These are phyloP conservation scores for Mycena indigotica DNA, from an alignment of 768 basidiomycete species.

Conservation along the genomic window DNA sequence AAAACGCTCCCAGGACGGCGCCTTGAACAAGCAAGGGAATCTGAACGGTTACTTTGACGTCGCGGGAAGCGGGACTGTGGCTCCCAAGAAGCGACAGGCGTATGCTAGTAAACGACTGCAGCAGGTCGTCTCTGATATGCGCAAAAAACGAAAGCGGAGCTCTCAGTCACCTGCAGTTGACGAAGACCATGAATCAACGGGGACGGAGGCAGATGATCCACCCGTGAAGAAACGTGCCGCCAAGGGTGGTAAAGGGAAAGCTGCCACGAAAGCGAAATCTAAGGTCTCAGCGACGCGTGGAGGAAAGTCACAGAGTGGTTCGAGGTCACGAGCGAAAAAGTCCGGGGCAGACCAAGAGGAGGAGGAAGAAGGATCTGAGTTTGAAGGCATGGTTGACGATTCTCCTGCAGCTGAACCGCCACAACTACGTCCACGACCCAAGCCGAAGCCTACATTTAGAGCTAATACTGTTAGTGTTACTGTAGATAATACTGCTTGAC, in stretches of 20 bases:
- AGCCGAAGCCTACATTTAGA: conserved; percentile 22
- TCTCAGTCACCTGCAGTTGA: conserved; percentile 24
- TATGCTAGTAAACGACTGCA: conserved; percentile 88
- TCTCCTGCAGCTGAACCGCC: conserved; percentile 29
- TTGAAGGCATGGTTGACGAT: conserved; percentile 26
- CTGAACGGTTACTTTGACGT: conserved; percentile 77
- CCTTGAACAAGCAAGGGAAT: conserved; percentile 75
- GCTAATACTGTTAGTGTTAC: too few relatives aligned
- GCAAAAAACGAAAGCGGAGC: conserved; percentile 52
- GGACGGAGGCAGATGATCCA: conserved; percentile 27
- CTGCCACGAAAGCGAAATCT: conserved; percentile 9
- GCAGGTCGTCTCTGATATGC: conserved; percentile 80
- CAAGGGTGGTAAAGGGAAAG: conserved; percentile 13
- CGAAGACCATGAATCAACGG: conserved; percentile 21
- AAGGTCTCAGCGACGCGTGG: neutral
- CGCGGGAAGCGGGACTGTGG: conserved; percentile 66
- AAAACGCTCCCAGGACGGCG: conserved; percentile 63
- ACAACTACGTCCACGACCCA: conserved; percentile 45
- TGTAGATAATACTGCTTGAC: neutral
- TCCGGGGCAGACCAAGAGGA: conserved; percentile 19
- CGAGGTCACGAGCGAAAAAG: conserved; percentile 17
- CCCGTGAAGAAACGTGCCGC: conserved; percentile 1
- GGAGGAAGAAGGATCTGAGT: conserved; percentile 31
- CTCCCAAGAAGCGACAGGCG: conserved; percentile 77
- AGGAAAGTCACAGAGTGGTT: neutral